These are phyloP conservation scores for Amaranthus tricolor DNA, from an alignment of 179 eudicot species.

Conservation along the genomic window DNA sequence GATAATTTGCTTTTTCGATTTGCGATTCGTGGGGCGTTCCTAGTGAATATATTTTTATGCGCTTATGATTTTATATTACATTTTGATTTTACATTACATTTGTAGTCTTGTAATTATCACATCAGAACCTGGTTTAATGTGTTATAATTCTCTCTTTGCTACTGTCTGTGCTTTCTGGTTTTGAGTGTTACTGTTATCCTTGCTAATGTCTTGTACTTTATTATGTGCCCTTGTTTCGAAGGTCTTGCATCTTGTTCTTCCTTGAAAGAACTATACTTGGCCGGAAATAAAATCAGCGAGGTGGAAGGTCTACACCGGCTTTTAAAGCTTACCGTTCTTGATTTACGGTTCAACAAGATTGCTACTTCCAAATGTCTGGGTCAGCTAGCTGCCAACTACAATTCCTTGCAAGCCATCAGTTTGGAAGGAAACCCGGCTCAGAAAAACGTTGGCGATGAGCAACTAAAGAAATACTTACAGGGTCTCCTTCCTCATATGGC, in stretches of 20 bases:
- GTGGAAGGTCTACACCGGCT: slow-evolving; percentile 97
- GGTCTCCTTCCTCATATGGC: slow-evolving; percentile 76
- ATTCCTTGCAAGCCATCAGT: slow-evolving; percentile 85
- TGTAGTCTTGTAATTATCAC: neutral
- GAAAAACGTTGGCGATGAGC: slow-evolving; percentile 89
- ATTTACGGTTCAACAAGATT: slow-evolving; percentile 85
- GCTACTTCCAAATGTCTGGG: slow-evolving; percentile 86
- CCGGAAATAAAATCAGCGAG: slow-evolving; percentile 97
- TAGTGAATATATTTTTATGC: neutral
- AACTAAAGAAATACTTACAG: slow-evolving; percentile 63
- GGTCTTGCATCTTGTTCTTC: slow-evolving; percentile 88
- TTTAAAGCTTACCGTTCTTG: slow-evolving; percentile 69
- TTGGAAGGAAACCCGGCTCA: slow-evolving; percentile 97
- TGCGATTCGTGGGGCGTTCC: too few species aligned
- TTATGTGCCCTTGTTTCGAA: slow-evolving; percentile 23
- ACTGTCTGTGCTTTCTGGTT: neutral
- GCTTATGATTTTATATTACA: neutral
- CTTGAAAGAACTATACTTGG: slow-evolving; percentile 80
- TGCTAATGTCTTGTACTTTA: neutral
- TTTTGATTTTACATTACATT: neutral
- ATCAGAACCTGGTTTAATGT: neutral
- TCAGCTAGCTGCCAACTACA: slow-evolving; percentile 94
- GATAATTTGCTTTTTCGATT: too few species aligned
- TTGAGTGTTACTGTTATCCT: neutral
- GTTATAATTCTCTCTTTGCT: neutral